Evolutionary conservation across 2,329 filamentous ascomycete genomes (phyloP), one percentile per base, ranked within the genome.

Genomic region (Capronia coronata): DNA sequence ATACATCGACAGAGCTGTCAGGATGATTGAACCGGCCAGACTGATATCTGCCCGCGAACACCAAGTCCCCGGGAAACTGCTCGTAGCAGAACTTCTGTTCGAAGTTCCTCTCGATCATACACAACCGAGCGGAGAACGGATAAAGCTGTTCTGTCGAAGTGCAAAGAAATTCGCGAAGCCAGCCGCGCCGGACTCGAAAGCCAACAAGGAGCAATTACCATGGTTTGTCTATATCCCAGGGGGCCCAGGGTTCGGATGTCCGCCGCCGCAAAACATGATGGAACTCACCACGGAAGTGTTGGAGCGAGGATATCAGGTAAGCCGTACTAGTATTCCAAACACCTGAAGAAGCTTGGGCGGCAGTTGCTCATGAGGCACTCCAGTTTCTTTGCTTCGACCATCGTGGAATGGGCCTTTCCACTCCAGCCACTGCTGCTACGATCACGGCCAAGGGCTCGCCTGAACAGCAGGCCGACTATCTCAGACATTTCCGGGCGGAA

Each of bases 401-500:
- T 65, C 81, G 91, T 43, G 91, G 91, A 10, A 94, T 88, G 2
- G 91, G 91, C 1, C 71, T 94, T 43, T 94, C 87, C 63, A 86
- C 82, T 1, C 85, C 90, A 1, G 79, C 96, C 35, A 85, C 85
- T 1, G 80, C 86, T 7, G 78, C 77, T 7, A 88, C 84, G 5
- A 75, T 96, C 3, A 76, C 78, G 27, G 70, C 78, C 10, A 76
- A 82, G 32, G 85, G 84, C 3, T 65, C 71, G 46, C 71, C 78
- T 1, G 67, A 77, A 39, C 79, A 79, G 49, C 88, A 96, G 67
- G 85, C 84, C 5, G 77, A 82, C 46, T 94, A 95, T 61, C 75
- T 97, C 56, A 86, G 85, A 64, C 74, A 82, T 32, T 95, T 95
- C 72, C 80, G 91, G 35, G 89, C 91, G 27, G 90, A 96, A 67